Conservation (phyloP, 164 flowering plant genomes). For the Vitis cinerea region DNA sequence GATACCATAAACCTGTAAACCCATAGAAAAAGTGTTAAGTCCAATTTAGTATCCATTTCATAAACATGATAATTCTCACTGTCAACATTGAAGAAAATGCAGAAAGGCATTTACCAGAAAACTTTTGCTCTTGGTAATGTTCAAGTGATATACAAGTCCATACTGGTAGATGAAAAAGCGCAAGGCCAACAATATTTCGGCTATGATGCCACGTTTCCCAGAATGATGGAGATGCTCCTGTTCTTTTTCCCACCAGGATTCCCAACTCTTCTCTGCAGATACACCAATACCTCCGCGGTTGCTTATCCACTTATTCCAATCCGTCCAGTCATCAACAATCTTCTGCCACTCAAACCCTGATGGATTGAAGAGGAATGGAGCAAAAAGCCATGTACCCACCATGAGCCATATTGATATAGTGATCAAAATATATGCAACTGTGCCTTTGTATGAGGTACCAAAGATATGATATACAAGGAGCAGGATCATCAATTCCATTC, state of each 20-base stretch:
- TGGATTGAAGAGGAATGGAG: constrained; percentile 73
- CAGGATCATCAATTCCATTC: constrained; percentile 57
- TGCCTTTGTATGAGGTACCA: constrained; percentile 36
- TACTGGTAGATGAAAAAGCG: constrained; percentile 63
- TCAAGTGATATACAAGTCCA: constrained; percentile 57
- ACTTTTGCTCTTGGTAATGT: constrained; percentile 31
- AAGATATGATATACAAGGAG: constrained; percentile 54
- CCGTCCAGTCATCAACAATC: constrained; percentile 68
- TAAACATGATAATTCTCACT: background rate
- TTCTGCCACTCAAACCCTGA: constrained; percentile 78
- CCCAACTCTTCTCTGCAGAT: constrained; percentile 65
- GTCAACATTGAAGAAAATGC: background rate
- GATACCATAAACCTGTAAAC: constrained; percentile 49
- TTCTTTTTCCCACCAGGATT: constrained; percentile 74
- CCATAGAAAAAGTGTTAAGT: background rate
- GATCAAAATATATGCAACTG: constrained; percentile 41
- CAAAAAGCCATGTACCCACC: constrained; percentile 69
- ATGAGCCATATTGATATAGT: constrained; percentile 60
- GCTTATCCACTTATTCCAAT: constrained; percentile 67
- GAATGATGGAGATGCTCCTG: constrained; percentile 53
- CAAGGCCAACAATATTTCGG: constrained; percentile 50
- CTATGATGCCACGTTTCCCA: constrained; percentile 42
- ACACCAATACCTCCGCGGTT: constrained; percentile 68
- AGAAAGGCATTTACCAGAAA: constrained; percentile 35
- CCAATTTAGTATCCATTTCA: background rate